phyloP scores from a whole-genome alignment of 768 basidiomycete genomes.

The Rhodotorula taiwanensis region DNA sequence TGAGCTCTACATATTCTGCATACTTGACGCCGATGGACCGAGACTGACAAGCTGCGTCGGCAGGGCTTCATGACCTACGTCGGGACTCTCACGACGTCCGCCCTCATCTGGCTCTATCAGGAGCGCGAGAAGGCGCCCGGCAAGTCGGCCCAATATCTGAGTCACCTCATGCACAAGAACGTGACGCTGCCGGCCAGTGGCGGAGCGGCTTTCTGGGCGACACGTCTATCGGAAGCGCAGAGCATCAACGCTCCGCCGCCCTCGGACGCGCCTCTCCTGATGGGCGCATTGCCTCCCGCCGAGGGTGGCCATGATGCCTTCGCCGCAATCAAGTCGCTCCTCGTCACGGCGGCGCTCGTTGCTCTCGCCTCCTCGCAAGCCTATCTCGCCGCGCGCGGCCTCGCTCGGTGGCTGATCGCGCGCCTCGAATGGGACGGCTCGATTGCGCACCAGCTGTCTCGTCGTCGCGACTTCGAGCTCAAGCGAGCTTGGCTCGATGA shows the following conservation, averaged over 20 bases:
- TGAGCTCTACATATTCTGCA: constrained; percentile 43
- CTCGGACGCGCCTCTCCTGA: constrained; percentile 9
- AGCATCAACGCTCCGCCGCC: constrained; percentile 2
- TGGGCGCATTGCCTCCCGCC: constrained; percentile 26
- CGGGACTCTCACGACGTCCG: constrained; percentile 75
- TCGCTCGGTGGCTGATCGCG: constrained; percentile 64
- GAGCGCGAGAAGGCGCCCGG: constrained; percentile 44
- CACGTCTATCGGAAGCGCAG: constrained; percentile 23
- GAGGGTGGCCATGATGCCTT: constrained; percentile 22
- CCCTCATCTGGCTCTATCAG: constrained; percentile 84
- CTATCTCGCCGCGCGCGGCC: constrained; percentile 61
- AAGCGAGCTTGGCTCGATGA: constrained; percentile 37
- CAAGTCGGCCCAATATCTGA: constrained; percentile 14
- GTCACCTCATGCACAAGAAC: constrained; percentile 30
- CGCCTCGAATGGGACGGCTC: constrained; percentile 70
- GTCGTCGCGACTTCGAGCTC: constrained; percentile 55
- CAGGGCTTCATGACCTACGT: constrained; percentile 76
- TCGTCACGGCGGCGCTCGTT: constrained; percentile 62
- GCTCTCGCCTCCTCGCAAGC: constrained; percentile 80
- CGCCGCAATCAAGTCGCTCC: constrained; percentile 37
- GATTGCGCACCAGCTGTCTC: constrained; percentile 57
- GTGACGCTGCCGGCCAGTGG: constrained; percentile 31
- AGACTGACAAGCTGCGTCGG: background rate
- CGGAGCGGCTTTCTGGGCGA: constrained; percentile 18
- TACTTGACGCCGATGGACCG: background rate